Evolutionary conservation across 2,329 filamentous ascomycete species (phyloP), one percentile per base, ranked within the genome.

Genomic region (Aspergillus ibericus): DNA sequence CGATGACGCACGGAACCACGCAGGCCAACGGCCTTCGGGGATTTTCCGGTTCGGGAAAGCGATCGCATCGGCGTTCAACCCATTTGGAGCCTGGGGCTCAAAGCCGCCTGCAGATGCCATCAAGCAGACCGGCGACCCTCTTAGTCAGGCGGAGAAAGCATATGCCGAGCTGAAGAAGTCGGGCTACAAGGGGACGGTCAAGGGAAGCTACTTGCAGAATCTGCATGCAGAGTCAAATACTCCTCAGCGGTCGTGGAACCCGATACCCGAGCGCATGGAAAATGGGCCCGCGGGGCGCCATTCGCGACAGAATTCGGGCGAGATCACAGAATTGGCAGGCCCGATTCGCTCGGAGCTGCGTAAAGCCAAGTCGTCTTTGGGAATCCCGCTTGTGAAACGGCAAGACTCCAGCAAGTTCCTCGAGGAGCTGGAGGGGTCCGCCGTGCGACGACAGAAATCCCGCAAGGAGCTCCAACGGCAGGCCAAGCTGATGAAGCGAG

Each of bases 381-480:
- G 68, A 8, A 68, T 72, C 22, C 63, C 68, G 1, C 69, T 71
- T 16, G 66, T 68, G 15, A 68, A 65, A 34, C 59, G 61, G 5
- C 59, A 67, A 47, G 62, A 75, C 25, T 74, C 72, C 1, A 73
- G 70, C 5, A 56, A 68, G 16, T 64, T 66, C 6, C 65, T 67
- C 2, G 66, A 71, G 22, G 67, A 73, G 13, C 58, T 63, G 8
- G 70, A 70, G 10, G 56, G 50, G 4, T 59, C 59, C 7, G 67
- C 66, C 15, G 68, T 83, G 34, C 79, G 78, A 58, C 78, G 76
- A 40, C 77, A 81, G 22, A 78, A 79, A 2, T 85, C 83, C 2
- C 83, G 81, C 65, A 83, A 81, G 63, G 85, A 87, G 53, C 72
- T 87, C 5, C 76, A 81, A 51, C 82, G 80, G 65, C 83, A 87